These are phyloP conservation scores for Dictyostelium discoideum DNA, from an alignment of 78 protist species.

Conservation along the genomic window DNA sequence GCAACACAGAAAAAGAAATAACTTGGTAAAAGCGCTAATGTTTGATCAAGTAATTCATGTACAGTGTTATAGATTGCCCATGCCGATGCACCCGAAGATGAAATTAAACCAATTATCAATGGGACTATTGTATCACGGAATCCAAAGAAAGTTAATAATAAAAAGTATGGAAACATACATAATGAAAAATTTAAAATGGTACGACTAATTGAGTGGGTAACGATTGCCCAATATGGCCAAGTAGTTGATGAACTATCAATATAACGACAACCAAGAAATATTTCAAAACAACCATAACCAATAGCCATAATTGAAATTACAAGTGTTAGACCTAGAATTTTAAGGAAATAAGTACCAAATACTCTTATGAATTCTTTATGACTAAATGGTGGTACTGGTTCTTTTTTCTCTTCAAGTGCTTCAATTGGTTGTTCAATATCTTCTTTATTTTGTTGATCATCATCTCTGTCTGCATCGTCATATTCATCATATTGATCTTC, in stretches of 20 bases:
- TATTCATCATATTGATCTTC: neutral
- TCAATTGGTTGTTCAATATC: constrained; percentile 16
- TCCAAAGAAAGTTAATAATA: constrained; percentile 34
- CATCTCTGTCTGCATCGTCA: neutral
- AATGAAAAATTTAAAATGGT: constrained; percentile 32
- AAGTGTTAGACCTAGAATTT: neutral
- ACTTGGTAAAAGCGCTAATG: constrained; percentile 41
- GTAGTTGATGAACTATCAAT: neutral
- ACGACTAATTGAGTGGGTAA: constrained; percentile 32
- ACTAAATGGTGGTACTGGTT: constrained; percentile 17
- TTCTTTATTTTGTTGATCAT: neutral
- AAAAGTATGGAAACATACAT: constrained; percentile 61
- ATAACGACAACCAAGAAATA: constrained; percentile 58
- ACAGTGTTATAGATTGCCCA: constrained; percentile 58
- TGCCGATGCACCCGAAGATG: constrained; percentile 45
- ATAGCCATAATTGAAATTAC: constrained; percentile 15
- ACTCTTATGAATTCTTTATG: neutral
- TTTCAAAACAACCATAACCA: constrained; percentile 50
- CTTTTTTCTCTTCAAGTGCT: constrained; percentile 37
- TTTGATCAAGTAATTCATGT: neutral
- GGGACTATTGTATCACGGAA: constrained; percentile 15
- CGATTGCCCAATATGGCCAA: constrained; percentile 65
- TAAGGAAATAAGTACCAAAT: constrained; percentile 8
- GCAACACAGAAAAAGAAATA: constrained; percentile 62
- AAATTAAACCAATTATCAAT: neutral